phyloP scores from a whole-genome alignment of 2,329 filamentous ascomycete genomes.

The Aspergillus awamori region DNA sequence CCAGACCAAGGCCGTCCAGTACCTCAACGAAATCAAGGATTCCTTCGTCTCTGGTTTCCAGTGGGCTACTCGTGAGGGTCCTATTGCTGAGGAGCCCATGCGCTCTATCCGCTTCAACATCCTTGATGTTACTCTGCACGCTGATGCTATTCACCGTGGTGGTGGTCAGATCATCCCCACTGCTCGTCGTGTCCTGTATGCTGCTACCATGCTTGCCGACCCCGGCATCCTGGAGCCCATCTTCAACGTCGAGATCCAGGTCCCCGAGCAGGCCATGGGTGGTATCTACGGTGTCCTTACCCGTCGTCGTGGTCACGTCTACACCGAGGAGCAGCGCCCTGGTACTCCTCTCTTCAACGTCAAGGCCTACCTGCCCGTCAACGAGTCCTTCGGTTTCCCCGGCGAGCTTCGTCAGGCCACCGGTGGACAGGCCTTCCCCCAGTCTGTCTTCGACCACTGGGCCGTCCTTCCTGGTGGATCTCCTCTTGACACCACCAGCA shows the following conservation, averaged over 20 bases:
- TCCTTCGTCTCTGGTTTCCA: conserved; percentile 99
- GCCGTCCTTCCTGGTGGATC: conserved; percentile 93
- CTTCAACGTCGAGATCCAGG: conserved; percentile 99
- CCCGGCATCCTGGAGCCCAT: conserved; percentile 94
- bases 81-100: conserved; percentile 97
- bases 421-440: conserved; percentile 97
- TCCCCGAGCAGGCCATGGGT: conserved; percentile 98
- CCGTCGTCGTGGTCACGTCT: conserved; percentile 97
- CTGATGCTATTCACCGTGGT: conserved; percentile 99
- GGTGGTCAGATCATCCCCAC: conserved; percentile 99
- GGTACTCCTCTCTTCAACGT: conserved; percentile 99
- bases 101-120: conserved; percentile 97
- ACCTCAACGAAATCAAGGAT: conserved; percentile 99
- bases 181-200: conserved; percentile 95
- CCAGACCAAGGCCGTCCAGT: conserved; percentile 99
- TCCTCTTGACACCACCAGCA: conserved; percentile 77
- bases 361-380: conserved; percentile 95
- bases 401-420: conserved; percentile 92
- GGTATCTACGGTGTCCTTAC: conserved; percentile 99
- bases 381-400: conserved; percentile 99
- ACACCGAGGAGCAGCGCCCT: conserved; percentile 95
- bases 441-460: conserved; percentile 99
- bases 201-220: conserved; percentile 84
- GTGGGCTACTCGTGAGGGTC: conserved; percentile 98
- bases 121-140: conserved; percentile 98